These are phyloP conservation scores for Pseudomicrostroma phylloplanum DNA, from an alignment of 1,284 basidiomycete species.

Conservation along the genomic window DNA sequence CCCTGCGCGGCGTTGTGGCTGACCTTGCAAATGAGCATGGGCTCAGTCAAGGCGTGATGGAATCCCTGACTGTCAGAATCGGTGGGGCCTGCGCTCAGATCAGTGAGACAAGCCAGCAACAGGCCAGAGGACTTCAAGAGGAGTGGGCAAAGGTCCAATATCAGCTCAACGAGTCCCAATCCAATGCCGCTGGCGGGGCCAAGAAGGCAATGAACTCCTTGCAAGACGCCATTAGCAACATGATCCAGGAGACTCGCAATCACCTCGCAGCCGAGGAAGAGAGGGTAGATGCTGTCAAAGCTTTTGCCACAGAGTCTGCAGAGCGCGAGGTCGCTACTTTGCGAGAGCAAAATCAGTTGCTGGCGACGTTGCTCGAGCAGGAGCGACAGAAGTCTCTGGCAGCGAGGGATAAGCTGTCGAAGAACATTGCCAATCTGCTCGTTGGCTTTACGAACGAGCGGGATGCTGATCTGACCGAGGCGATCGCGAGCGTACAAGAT, in stretches of 20 bases:
- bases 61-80: slow-evolving; percentile 38
- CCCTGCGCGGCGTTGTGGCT: slow-evolving; percentile 57
- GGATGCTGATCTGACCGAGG: slow-evolving; percentile 63
- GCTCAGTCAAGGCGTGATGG: slow-evolving; percentile 58
- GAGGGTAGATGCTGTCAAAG: slow-evolving; percentile 55
- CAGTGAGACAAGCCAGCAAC: not conserved
- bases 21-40: slow-evolving; percentile 62
- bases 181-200: slow-evolving; percentile 29
- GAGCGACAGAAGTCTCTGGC: slow-evolving; percentile 64
- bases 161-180: slow-evolving; percentile 15
- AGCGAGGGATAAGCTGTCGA: slow-evolving; percentile 66
- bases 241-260: slow-evolving; percentile 60
- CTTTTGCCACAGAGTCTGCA: slow-evolving; percentile 57
- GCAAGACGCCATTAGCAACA: slow-evolving; percentile 54
- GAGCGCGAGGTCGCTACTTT: slow-evolving; percentile 61
- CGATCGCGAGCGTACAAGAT: slow-evolving; percentile 59
- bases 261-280: slow-evolving; percentile 55
- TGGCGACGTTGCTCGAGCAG: slow-evolving; percentile 61
- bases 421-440: slow-evolving; percentile 66
- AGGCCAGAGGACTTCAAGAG: not conserved
- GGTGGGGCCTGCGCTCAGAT: not conserved
- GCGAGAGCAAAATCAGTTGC: slow-evolving; percentile 65
- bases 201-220: slow-evolving; percentile 48
- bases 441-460: slow-evolving; percentile 65
- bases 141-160: not conserved